These are phyloP conservation scores for Kazachstania sp. DNA, from an alignment of 1,139 yeast species.

Conservation along the genomic window DNA sequence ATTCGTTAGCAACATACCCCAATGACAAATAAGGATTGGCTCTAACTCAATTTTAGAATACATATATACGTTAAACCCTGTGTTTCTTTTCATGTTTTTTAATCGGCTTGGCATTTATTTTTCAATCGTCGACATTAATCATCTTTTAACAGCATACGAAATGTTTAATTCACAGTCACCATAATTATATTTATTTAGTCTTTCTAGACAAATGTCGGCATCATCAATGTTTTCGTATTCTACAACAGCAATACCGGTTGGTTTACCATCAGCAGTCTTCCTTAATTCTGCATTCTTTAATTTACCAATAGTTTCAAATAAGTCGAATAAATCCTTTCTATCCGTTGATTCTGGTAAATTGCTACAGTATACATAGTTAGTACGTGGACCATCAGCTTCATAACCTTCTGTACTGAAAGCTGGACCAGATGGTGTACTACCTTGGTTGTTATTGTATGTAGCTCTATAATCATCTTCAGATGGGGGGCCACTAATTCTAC, in stretches of 20 bases:
- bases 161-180: slow-evolving; percentile 71
- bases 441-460: background rate
- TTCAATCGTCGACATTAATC: background rate
- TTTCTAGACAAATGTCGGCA: slow-evolving; percentile 68
- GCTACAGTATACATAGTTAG: slow-evolving; percentile 57
- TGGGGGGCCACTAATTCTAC: slow-evolving; percentile 23
- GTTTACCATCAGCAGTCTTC: slow-evolving; percentile 52
- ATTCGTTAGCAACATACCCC: background rate
- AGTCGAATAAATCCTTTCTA: slow-evolving; percentile 73
- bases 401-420: slow-evolving; percentile 16
- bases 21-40: background rate
- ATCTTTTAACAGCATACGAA: slow-evolving; percentile 39
- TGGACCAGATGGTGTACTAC: background rate
- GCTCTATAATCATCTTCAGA: background rate
- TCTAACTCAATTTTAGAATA: background rate
- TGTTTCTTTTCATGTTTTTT: no score
- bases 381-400: slow-evolving; percentile 46
- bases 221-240: slow-evolving; percentile 59
- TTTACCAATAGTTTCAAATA: slow-evolving; percentile 78
- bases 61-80: background rate
- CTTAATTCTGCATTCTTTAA: slow-evolving; percentile 74
- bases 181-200: slow-evolving; percentile 69
- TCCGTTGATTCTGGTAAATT: slow-evolving; percentile 88
- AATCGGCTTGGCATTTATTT: background rate
- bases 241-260: slow-evolving; percentile 80